Evolutionary conservation across 805 yeast genomes (phyloP), one percentile per base, ranked within the genome.

Genomic region (Brettanomyces naardenensis): DNA sequence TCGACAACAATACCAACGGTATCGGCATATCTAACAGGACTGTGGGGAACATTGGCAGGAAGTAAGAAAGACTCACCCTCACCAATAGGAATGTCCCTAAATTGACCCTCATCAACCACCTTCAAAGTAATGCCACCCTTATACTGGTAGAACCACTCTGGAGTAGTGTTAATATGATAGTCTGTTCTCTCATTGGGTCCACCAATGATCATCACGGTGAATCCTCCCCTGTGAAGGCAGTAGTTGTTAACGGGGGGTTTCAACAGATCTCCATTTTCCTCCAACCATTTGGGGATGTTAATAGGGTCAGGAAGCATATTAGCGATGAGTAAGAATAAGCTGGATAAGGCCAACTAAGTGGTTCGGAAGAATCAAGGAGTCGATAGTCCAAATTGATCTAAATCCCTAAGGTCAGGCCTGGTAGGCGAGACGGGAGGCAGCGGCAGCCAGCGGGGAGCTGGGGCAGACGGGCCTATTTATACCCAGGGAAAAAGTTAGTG

Each of bases 131-230:
- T 88, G 19, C 69, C 66, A 2, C 97, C 97, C 58, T 85, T 85
- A 56, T 81, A 74, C 68, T 83, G 90, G 61, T 81, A 78, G 58
- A 89, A 89, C 75, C 87, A 89, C 53, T 89, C 97, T 1, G 97
- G 96, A 0, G 97, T 89, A 50, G 86, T 94, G 54, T 89, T 89
- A 35, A 89, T 75, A 53, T 89, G 97, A 56, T 86, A 89, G 56
- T 89, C 97, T 0, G 95, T 88, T 41, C 97, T 69, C 52, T 80
- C 95, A 56, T 89, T 89, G 3, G 97, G 97, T 0, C 97, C 97
- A 13, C 97, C 97, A 2, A 89, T 95, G 36, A 88, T 78, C 96
- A 89, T 89, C 27, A 88, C 87, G 0, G 96, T 88, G 56, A 83
- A 84, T 0, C 96, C 96, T 4, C 94, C 95, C 34, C 88, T 68